phyloP scores from a whole-genome alignment of 441 rosid species.

The Erysimum pusillum region DNA sequence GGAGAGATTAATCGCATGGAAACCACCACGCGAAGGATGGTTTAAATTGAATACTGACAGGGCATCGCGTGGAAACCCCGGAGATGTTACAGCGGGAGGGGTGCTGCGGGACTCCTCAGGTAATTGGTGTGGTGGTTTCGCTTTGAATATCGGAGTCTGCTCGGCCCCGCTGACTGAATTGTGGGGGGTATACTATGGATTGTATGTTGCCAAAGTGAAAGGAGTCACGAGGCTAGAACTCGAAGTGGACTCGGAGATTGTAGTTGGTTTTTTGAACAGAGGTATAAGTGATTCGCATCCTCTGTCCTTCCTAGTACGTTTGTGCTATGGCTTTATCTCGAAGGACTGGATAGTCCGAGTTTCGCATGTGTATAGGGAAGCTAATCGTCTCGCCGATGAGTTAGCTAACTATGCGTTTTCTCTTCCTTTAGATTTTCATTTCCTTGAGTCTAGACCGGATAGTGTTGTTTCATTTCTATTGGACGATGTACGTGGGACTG shows the following conservation, averaged over 20 bases:
- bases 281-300: background rate
- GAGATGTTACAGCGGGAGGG: rapidly evolving
- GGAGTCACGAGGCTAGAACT: background rate
- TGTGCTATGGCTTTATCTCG: no score
- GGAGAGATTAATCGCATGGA: no score
- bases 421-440: no score
- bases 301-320: no score
- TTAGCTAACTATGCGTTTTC: no score
- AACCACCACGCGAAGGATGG: no score
- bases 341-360: no score
- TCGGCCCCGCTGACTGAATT: background rate
- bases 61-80: background rate
- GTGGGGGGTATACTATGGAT: background rate
- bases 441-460: background rate
- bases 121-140: background rate
- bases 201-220: background rate
- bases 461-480: no score
- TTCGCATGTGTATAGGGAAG: no score
- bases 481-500: no score
- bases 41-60: background rate
- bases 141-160: rapidly evolving
- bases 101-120: background rate
- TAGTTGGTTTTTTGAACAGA: background rate
- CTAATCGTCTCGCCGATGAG: no score
- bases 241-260: background rate